Conservation (phyloP, 148 eudicot genomes). For the Drosera capensis region DNA sequence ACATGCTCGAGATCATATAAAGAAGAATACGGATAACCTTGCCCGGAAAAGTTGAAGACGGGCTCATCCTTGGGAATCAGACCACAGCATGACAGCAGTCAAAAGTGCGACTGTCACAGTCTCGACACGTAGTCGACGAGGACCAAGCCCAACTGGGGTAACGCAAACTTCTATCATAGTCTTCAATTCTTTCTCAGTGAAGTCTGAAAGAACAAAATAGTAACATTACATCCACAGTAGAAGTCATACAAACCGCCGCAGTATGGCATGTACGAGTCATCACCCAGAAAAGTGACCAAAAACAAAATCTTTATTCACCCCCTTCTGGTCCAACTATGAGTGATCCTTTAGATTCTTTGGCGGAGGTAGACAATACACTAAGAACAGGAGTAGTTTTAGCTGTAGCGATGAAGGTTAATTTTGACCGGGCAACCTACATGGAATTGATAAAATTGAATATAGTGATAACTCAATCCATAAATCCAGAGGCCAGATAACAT, state of each 20-base stretch:
- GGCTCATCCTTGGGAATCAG: slow-evolving; percentile 35
- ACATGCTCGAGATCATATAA: no score
- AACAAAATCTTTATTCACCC: slow-evolving; percentile 32
- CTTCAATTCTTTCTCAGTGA: slow-evolving; percentile 53
- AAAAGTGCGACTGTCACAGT: slow-evolving; percentile 85
- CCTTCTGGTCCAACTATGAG: slow-evolving; percentile 98
- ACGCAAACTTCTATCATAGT: slow-evolving; percentile 58
- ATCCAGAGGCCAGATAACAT: not conserved
- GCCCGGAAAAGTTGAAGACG: no score
- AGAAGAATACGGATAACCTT: no score
- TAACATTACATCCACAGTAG: not conserved
- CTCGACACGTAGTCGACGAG: slow-evolving; percentile 82
- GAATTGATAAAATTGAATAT: not conserved
- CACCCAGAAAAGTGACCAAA: not conserved
- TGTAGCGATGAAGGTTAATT: slow-evolving; percentile 62
- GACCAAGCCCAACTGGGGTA: slow-evolving; percentile 72
- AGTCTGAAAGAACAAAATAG: slow-evolving; percentile 33
- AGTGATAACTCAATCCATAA: not conserved
- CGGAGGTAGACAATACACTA: slow-evolving; percentile 28
- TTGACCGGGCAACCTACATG: slow-evolving; percentile 42
- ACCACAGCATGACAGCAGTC: slow-evolving; percentile 76
- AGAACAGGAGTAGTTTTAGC: slow-evolving; percentile 77
- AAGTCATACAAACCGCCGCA: not conserved
- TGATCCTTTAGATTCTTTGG: slow-evolving; percentile 35
- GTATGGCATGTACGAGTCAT: not conserved